Evolutionary conservation across 2,329 filamentous ascomycete genomes (phyloP).

Genomic region (Colletotrichum zoysiae): DNA sequence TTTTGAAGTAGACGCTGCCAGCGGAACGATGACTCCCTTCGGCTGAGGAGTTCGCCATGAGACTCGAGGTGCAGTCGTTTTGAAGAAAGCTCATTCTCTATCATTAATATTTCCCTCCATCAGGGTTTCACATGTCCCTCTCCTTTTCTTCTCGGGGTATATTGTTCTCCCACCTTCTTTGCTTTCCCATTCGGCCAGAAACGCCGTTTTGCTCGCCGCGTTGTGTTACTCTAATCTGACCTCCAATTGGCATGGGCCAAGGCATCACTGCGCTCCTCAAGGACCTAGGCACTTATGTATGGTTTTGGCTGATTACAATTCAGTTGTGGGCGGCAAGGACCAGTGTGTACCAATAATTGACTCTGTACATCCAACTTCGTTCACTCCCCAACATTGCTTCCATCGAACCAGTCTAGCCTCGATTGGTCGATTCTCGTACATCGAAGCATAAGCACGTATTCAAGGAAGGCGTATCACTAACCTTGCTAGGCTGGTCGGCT

Average conservation of each 20-base stretch:
- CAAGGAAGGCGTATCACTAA: not conserved
- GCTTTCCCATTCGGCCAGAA: not conserved
- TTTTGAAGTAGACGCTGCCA: not conserved
- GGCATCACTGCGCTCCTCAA: not conserved
- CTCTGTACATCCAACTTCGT: too few relatives aligned
- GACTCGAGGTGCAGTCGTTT: not conserved
- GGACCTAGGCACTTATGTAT: not conserved
- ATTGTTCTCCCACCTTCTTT: not conserved
- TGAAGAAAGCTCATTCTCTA: not conserved
- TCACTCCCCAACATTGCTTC: too few relatives aligned
- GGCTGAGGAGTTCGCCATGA: not conserved
- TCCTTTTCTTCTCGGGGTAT: not conserved
- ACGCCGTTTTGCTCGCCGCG: not conserved
- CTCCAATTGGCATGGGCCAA: not conserved
- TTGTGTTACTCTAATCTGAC: not conserved
- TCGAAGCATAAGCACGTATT: not conserved
- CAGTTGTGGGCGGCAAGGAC: not conserved
- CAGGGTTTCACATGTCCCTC: not conserved
- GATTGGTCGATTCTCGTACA: not conserved
- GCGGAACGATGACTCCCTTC: not conserved
- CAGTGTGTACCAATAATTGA: too few relatives aligned
- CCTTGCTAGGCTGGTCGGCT: not conserved
- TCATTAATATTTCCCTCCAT: too few relatives aligned
- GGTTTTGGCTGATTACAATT: not conserved
- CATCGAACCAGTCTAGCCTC: not conserved